Percentiles rank a stretch among this genome's conserved stretches.
These are phyloP conservation scores for Solanum aculeatissimum DNA, from an alignment of 305 asterid species.

Conservation along the genomic window DNA sequence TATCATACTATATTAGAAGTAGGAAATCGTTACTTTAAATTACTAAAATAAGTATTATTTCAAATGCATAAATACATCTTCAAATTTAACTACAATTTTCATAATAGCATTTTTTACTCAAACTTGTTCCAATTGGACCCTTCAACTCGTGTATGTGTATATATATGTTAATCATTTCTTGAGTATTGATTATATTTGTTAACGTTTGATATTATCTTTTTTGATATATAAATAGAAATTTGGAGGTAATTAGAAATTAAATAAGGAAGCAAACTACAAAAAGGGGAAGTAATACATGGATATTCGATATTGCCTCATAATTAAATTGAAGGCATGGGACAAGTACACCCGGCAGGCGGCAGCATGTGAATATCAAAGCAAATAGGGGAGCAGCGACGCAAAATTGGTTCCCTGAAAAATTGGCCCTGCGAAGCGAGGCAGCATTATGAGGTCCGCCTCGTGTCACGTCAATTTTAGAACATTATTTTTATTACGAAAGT, in stretches of 20 bases:
- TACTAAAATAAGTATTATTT: background rate
- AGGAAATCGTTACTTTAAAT: background rate
- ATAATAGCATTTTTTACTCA: background rate
- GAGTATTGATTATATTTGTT: background rate
- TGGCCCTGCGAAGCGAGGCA: too few relatives aligned
- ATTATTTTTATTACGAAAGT: background rate
- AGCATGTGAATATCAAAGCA: background rate
- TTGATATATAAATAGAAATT: background rate
- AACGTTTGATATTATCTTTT: too few relatives aligned
- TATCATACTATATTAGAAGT: background rate
- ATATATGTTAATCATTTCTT: background rate
- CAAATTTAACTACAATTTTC: background rate
- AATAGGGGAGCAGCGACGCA: background rate
- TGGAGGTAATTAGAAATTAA: background rate
- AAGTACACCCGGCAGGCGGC: background rate
- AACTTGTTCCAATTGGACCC: too few relatives aligned
- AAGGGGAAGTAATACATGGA: background rate
- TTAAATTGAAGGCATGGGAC: background rate
- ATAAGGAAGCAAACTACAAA: background rate
- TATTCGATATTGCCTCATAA: background rate
- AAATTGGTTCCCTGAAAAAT: background rate
- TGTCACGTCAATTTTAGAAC: background rate
- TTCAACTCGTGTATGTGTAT: too few relatives aligned
- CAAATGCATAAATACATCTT: background rate
- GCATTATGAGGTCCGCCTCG: background rate